phyloP scores from a whole-genome alignment of 1,284 basidiomycete species.

The Ceratobasidium sp. region DNA sequence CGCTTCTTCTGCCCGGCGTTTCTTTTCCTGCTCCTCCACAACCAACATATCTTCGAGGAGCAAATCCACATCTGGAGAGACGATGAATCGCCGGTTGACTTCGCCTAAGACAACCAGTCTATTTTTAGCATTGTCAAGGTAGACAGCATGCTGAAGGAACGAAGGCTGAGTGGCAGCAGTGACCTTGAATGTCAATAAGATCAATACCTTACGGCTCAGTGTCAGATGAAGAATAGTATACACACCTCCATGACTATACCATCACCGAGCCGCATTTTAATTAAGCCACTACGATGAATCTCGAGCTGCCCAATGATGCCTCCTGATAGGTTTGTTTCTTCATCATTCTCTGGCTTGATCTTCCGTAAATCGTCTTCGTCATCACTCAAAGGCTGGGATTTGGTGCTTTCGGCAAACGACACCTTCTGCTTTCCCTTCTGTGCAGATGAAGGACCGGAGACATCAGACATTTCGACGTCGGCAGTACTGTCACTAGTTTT shows the following conservation, averaged over 20 bases:
- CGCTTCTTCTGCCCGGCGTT: slow-evolving; percentile 55
- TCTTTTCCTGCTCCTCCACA: slow-evolving; percentile 57
- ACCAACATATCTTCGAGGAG: slow-evolving; percentile 76
- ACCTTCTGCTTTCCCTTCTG: slow-evolving; percentile 50
- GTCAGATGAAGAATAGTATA: slow-evolving; percentile 41
- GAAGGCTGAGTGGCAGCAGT: slow-evolving; percentile 85
- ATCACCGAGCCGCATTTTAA: slow-evolving; percentile 84
- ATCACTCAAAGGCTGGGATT: slow-evolving; percentile 40
- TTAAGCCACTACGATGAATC: slow-evolving; percentile 83
- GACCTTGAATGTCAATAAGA: slow-evolving; percentile 68
- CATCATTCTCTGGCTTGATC: slow-evolving; percentile 39
- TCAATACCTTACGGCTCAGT: too few species aligned
- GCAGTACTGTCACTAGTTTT: slow-evolving; percentile 40
- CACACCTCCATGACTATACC: slow-evolving; percentile 84
- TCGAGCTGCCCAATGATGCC: slow-evolving; percentile 85
- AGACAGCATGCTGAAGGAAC: slow-evolving; percentile 89
- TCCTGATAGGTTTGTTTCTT: slow-evolving; percentile 64
- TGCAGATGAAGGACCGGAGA: slow-evolving; percentile 48
- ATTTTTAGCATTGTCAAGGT: slow-evolving; percentile 71
- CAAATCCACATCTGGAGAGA: slow-evolving; percentile 84
- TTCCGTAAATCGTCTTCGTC: slow-evolving; percentile 52
- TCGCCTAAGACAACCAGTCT: slow-evolving; percentile 81
- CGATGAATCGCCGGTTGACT: slow-evolving; percentile 85
- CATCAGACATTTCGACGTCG: slow-evolving; percentile 50
- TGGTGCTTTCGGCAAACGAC: slow-evolving; percentile 47